Evolutionary conservation across 495 filamentous ascomycete species (phyloP).

Genomic region (Aspergillus heteromorphus): DNA sequence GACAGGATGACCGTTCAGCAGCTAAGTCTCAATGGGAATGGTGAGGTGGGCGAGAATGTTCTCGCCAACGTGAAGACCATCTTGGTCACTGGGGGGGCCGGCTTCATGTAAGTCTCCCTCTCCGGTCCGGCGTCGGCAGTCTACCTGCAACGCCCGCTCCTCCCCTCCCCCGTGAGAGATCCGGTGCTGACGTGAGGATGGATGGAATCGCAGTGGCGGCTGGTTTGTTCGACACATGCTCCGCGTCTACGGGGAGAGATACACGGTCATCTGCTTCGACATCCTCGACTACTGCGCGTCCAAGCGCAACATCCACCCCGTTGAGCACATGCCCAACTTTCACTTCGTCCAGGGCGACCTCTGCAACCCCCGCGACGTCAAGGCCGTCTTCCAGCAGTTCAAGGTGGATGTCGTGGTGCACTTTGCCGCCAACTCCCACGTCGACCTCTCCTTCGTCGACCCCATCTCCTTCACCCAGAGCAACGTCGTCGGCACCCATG

Average conservation of each 20-base stretch:
- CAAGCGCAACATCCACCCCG: neutral
- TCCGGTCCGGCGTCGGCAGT: neutral
- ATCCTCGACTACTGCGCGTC: conserved; percentile 3
- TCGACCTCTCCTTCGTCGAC: conserved; percentile 67
- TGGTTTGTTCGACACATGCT: conserved; percentile 2
- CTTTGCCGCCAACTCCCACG: conserved; percentile 71
- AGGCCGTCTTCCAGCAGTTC: conserved; percentile 52
- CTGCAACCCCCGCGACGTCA: conserved; percentile 54
- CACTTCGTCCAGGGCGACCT: conserved; percentile 68
- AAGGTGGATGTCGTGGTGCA: conserved; percentile 71
- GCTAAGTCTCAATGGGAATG: neutral
- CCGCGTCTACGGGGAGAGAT: neutral
- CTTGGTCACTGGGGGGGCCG: conserved; percentile 10
- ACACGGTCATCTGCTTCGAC: conserved; percentile 1
- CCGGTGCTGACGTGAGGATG: too few species aligned
- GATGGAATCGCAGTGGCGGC: conserved; percentile 1
- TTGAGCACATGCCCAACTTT: conserved; percentile 50
- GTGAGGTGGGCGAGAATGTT: neutral
- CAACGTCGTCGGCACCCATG: conserved; percentile 70
- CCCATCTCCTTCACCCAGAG: conserved; percentile 67
- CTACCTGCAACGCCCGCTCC: too few species aligned
- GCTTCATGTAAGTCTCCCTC: conserved; percentile 7
- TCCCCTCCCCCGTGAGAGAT: too few species aligned
- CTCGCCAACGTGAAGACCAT: neutral
- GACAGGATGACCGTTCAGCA: neutral